Evolutionary conservation across 2,329 filamentous ascomycete species (phyloP), one percentile per base, ranked within the genome.

Genomic region (Fusarium miscanthi): DNA sequence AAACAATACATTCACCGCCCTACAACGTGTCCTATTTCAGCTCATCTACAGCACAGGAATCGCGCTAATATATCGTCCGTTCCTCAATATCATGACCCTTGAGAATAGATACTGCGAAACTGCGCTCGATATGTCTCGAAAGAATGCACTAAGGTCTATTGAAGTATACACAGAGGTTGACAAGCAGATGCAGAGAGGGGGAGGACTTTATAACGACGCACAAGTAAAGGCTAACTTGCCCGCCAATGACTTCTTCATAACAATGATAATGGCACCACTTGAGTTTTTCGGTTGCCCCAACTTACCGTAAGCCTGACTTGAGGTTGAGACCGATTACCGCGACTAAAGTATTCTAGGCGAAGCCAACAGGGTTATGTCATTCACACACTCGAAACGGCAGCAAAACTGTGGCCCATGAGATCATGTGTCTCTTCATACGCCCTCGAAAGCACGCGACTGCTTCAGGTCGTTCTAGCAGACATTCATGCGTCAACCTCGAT

Each of bases 81-180:
- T 71, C 14, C 21, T 74, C 3, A 25, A 66, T n/a, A 13, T 49
- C 2, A 31, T 33, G 14, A 48, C 41, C 10, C 12, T 30, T 17
- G 19, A 38, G 21, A 5, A 62, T 8, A 25, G 16, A 6, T 21
- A 60, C 12, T 61, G 43, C 16, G 19, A 60, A 5, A 33, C 33
- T 14, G 54, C 71, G 4, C 35, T 74, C 5, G n/a, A 46, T 2
- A 14, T 53, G 21, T 69, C 57, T 35, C 67, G 71, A 14, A 51
- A 35, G 14, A 74, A 56, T 41, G 70, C 70, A 1, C 17, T 66
- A 1, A 42, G 42, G n/a, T 68, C 59, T 9, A 25, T 74, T 1
- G 27, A 53, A 12, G 46, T 73, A 1, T 74, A 61, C 8, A n/a
- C 69, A 3, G 63, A 74, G 12, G 49, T 74, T 45, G 59, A 74